Conservation (phyloP, 176 grass and related monocot genomes). For the Phragmites australis region DNA sequence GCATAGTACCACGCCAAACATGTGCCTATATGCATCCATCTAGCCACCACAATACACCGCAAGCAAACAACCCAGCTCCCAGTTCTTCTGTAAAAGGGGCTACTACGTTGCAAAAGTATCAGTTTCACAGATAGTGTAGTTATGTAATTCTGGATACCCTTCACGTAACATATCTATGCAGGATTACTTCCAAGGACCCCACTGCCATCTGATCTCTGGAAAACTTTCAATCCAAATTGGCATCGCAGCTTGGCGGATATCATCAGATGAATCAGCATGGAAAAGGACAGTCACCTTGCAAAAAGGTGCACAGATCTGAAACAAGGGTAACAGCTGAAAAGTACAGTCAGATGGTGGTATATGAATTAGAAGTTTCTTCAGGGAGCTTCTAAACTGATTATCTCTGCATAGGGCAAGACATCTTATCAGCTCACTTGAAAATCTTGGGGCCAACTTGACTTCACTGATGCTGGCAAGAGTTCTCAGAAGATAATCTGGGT, state of each 20-base stretch:
- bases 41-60: neutral
- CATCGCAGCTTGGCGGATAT: neutral
- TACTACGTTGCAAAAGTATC: neutral
- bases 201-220: constrained; percentile 56
- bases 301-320: constrained; percentile 32
- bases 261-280: constrained; percentile 27
- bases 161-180: neutral
- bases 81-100: neutral
- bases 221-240: constrained; percentile 39
- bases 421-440: constrained; percentile 46
- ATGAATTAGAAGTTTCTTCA: constrained; percentile 68
- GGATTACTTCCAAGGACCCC: constrained; percentile 37
- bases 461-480: constrained; percentile 50
- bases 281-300: constrained; percentile 65
- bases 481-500: constrained; percentile 34
- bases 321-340: constrained; percentile 29
- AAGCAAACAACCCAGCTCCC: neutral
- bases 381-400: constrained; percentile 33
- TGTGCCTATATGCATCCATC: neutral
- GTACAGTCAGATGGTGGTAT: neutral
- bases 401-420: neutral
- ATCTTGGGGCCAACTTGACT: constrained; percentile 52
- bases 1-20: neutral
- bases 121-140: neutral
- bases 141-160: neutral